Evolutionary conservation across 768 basidiomycete genomes (phyloP).

Genomic region (Filobasidium wieringae): DNA sequence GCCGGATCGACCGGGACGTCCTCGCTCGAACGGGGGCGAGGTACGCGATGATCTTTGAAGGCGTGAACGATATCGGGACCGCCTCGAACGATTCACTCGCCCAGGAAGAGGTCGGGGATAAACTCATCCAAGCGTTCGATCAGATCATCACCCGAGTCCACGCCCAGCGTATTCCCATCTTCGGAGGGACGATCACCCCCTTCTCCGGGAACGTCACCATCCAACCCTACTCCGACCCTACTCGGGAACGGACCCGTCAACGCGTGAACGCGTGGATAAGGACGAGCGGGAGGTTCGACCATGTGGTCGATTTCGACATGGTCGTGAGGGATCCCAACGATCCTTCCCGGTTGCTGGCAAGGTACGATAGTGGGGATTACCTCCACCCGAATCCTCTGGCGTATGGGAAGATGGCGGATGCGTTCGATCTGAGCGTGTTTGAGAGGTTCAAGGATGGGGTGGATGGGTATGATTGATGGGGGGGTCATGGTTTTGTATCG

Average conservation of each 20-base stretch:
- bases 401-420: slow-evolving; percentile 1
- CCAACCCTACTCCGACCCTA: slow-evolving; percentile 22
- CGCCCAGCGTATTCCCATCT: slow-evolving; percentile 43
- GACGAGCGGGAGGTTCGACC: slow-evolving; percentile 43
- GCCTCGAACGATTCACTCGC: slow-evolving; percentile 37
- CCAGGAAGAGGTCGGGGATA: slow-evolving; percentile 41
- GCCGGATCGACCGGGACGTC: slow-evolving; percentile 47
- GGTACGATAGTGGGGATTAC: slow-evolving; percentile 5
- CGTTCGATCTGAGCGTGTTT: slow-evolving; percentile 13
- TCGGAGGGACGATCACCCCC: slow-evolving; percentile 48
- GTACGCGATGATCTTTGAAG: slow-evolving; percentile 48
- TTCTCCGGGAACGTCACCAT: slow-evolving; percentile 39
- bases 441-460: background rate
- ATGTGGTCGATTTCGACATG: slow-evolving; percentile 45
- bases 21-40: slow-evolving; percentile 45
- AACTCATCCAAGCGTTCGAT: slow-evolving; percentile 43
- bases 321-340: slow-evolving; percentile 2
- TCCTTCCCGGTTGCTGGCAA: background rate
- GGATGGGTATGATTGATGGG: background rate
- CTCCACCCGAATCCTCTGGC: slow-evolving; percentile 7
- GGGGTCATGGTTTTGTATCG: no score
- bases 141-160: slow-evolving; percentile 45
- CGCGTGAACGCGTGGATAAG: slow-evolving; percentile 44
- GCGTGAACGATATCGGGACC: slow-evolving; percentile 49
- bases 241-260: slow-evolving; percentile 43